Base-by-base conservation (phyloP, 495 filamentous ascomycete species). In the Jackrogersella minutella region DNA sequence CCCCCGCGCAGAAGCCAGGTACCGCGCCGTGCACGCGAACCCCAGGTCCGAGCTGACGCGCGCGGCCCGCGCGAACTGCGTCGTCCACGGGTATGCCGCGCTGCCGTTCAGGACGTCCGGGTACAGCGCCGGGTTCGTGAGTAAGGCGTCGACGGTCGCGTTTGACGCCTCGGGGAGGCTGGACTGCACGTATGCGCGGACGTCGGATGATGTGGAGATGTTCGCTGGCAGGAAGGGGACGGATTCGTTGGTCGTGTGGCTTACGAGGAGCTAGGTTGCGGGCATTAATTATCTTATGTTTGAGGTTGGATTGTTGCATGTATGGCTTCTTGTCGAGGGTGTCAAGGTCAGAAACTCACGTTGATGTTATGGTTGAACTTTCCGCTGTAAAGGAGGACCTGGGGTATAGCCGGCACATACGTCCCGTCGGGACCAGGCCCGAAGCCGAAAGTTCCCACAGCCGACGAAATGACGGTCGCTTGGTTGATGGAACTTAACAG, bases 341-440 rank as follows among this genome's bases (percentile, higher is more conserved):
- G 16, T 81, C 80, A 9, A 4, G 6, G 1, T 14, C 21, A 17
- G 40, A 8, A 1, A 26, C 91, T 85, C 14, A 91, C 69, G 2
- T 75, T 77, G 8, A 91, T 51, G 30, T 69, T 72, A 19, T 76
- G 77, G 68, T 89, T 81, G 64, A 85, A 90, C 3, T 81, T 75
- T 6, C 85, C 87, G 21, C 84, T 62, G 1, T 81, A 72, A 0
- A 92, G 78, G n/a, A 89, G 76, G 36, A 84, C 77, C 3, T 83
- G 80, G 3, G 87, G 86, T 13, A 85, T 64, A 2, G 74, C 77
- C 1, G 86, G 85, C 1, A 85, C 84, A 60, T 88, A 87, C 10
- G 72, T 64, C 8, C 85, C 87, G 70, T 91, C 89, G 5, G 88
- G 83, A 0, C 79, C 77, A 2, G 86, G 86, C 0, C 84, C 82